Evolutionary conservation across 768 basidiomycete species (phyloP).

Genomic region (Boletus vinaceobasis): DNA sequence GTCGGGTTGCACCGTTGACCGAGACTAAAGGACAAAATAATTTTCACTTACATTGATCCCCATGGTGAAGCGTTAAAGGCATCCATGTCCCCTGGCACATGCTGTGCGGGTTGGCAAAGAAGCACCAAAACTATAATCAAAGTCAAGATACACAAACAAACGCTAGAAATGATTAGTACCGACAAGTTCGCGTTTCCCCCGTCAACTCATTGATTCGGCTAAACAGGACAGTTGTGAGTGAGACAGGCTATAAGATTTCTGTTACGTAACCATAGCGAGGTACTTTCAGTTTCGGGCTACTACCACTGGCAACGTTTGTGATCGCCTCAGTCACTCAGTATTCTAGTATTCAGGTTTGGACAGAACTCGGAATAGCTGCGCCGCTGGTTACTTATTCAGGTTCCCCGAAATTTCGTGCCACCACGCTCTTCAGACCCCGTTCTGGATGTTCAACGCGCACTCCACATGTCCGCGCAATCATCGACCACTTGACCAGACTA

Average conservation of each 20-base stretch:
- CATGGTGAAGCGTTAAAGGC: background rate
- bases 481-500: slow-evolving; percentile 24
- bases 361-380: slow-evolving; percentile 6
- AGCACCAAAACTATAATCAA: background rate
- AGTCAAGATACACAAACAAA: background rate
- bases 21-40: background rate
- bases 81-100: background rate
- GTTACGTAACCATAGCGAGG: slow-evolving; percentile 13
- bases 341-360: slow-evolving; percentile 1
- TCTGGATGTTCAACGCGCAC: slow-evolving; percentile 29
- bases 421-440: slow-evolving; percentile 27
- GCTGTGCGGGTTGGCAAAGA: background rate
- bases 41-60: background rate
- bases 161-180: background rate
- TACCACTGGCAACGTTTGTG: background rate
- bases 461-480: slow-evolving; percentile 33
- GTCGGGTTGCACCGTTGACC: background rate
- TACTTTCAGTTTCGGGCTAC: background rate
- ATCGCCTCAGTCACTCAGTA: background rate
- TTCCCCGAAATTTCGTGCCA: slow-evolving; percentile 16
- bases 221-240: background rate
- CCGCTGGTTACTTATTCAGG: slow-evolving; percentile 8
- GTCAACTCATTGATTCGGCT: background rate
- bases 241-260: background rate
- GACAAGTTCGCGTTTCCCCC: background rate